These are phyloP conservation scores for Orbilia brochopaga DNA, from an alignment of 2,329 filamentous ascomycete species.

Conservation along the genomic window DNA sequence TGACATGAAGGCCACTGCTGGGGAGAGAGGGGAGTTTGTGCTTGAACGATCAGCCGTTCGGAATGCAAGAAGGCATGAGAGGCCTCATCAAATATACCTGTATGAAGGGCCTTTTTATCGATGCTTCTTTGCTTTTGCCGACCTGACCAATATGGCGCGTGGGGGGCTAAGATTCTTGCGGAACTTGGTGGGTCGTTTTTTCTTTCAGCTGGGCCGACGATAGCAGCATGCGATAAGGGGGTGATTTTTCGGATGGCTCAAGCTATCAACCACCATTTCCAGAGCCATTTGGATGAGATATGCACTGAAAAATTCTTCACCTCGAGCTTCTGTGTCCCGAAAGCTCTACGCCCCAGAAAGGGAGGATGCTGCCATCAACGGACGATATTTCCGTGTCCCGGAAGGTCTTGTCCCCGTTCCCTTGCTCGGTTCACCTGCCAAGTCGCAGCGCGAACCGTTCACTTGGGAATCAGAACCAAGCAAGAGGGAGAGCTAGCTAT, in stretches of 20 bases:
- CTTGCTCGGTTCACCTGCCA: slow-evolving; percentile 44
- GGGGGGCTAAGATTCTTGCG: slow-evolving; percentile 49
- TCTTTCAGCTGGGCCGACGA: slow-evolving; percentile 11
- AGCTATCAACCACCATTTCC: slow-evolving; percentile 25
- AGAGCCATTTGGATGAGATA: slow-evolving; percentile 11
- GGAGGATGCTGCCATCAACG: slow-evolving; percentile 44
- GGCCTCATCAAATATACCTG: slow-evolving; percentile 24
- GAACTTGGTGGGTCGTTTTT: slow-evolving; percentile 13
- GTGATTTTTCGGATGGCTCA: slow-evolving; percentile 32
- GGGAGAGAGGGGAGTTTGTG: slow-evolving; percentile 12
- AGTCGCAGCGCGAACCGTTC: slow-evolving; percentile 37
- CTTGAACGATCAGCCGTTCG: slow-evolving; percentile 27
- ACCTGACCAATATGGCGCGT: slow-evolving; percentile 37
- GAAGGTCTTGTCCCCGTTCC: slow-evolving; percentile 47
- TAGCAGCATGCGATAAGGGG: slow-evolving; percentile 50
- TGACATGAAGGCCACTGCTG: slow-evolving; percentile 11
- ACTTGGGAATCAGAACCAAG: slow-evolving; percentile 31
- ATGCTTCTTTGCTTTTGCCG: slow-evolving; percentile 41
- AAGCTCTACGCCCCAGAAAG: slow-evolving; percentile 40
- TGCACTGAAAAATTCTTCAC: slow-evolving; percentile 15
- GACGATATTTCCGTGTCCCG: slow-evolving; percentile 46
- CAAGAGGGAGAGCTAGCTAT: slow-evolving; percentile 19
- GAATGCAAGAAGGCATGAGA: slow-evolving; percentile 12
- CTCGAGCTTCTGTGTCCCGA: slow-evolving; percentile 23
- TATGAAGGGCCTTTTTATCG: slow-evolving; percentile 38